Percentiles rank a stretch among this genome's conserved stretches.
Evolutionary conservation across 106 monocot genomes (phyloP).

Genomic region (Dendrobium chrysotoxum): DNA sequence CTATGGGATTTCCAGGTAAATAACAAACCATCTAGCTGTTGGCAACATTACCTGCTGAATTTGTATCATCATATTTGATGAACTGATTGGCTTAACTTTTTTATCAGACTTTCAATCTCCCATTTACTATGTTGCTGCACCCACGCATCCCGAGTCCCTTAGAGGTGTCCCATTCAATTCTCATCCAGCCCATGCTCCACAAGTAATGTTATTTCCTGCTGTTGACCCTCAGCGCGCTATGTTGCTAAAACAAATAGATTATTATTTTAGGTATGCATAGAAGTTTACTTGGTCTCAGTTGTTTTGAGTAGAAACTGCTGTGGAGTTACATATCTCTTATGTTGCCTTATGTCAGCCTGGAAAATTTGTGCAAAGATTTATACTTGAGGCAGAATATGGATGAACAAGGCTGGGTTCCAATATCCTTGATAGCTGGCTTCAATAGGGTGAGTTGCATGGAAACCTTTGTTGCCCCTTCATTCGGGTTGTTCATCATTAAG

Average conservation of each 20-base stretch:
- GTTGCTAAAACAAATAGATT: constrained; percentile 77
- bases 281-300: neutral
- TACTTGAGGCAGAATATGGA: constrained; percentile 83
- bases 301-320: neutral
- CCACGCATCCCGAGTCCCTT: constrained; percentile 33
- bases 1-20: constrained; percentile 57
- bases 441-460: constrained; percentile 51
- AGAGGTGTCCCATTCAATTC: constrained; percentile 48
- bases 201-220: constrained; percentile 21
- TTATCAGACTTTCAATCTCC: constrained; percentile 56
- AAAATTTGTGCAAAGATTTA: constrained; percentile 75
- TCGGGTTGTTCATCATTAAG: neutral
- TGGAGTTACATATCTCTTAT: constrained; percentile 5
- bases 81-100: neutral
- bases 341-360: constrained; percentile 38
- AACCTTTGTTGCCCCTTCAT: neutral
- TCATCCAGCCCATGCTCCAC: constrained; percentile 22
- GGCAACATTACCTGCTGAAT: neutral
- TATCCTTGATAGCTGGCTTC: constrained; percentile 75
- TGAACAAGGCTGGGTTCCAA: constrained; percentile 84
- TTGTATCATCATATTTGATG: constrained; percentile 7
- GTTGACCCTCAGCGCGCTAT: constrained; percentile 32
- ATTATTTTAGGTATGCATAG: constrained; percentile 74
- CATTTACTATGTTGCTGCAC: constrained; percentile 36
- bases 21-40: neutral